Percentiles rank a stretch among this genome's conserved stretches.
Conservation (phyloP, 169 alveolate species). For the Cryptosporidium felis region DNA sequence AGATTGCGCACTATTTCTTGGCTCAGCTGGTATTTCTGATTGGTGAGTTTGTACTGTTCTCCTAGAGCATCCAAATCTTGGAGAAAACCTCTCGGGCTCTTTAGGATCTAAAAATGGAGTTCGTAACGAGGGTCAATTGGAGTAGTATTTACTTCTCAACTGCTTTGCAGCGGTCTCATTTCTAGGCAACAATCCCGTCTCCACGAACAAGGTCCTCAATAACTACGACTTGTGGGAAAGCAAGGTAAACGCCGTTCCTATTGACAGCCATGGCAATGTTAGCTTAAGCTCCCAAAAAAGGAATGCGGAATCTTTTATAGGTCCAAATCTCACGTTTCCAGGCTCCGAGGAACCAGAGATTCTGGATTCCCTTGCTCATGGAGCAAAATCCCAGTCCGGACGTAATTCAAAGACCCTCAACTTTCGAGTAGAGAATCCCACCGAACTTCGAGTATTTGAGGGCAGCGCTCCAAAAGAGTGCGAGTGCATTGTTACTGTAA, state of each 20-base stretch:
- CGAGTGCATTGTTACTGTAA: constrained; percentile 39
- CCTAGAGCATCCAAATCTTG: too few species aligned
- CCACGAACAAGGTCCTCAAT: constrained; percentile 29
- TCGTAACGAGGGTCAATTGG: too few species aligned
- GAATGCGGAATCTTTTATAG: background rate
- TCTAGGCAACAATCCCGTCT: background rate
- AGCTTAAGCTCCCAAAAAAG: background rate
- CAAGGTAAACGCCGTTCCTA: background rate
- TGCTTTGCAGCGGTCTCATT: too few species aligned
- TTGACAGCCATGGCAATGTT: constrained; percentile 22
- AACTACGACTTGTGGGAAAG: constrained; percentile 41
- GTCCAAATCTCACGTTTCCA: background rate
- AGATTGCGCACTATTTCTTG: background rate
- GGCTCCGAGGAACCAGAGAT: background rate
- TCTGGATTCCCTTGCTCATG: background rate
- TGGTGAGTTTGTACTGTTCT: background rate
- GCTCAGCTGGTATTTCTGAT: background rate
- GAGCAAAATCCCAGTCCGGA: background rate
- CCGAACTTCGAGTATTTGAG: background rate
- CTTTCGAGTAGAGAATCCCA: background rate
- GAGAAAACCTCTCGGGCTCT: too few species aligned
- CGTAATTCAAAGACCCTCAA: background rate
- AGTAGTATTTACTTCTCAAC: too few species aligned
- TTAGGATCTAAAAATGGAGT: too few species aligned
- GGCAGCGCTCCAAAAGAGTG: background rate